phyloP scores from a whole-genome alignment of 805 yeast species.

The Candida ortonii region DNA sequence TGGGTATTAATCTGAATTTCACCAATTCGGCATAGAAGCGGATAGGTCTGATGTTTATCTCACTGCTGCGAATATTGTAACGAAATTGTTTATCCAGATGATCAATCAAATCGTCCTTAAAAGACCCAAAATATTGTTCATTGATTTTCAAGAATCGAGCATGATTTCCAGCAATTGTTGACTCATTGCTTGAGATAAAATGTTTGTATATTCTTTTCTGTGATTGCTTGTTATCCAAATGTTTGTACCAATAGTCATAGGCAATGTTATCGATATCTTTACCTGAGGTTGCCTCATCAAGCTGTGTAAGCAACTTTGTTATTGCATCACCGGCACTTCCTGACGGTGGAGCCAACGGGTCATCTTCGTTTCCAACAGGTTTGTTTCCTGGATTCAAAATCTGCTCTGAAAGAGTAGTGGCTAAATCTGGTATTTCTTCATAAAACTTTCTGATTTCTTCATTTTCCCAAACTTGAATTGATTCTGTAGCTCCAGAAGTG shows the following conservation, averaged over 20 bases:
- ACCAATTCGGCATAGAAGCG: constrained; percentile 70
- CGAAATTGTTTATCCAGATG: constrained; percentile 60
- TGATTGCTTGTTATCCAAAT: constrained; percentile 70
- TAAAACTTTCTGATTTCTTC: constrained; percentile 66
- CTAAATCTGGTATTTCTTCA: constrained; percentile 47
- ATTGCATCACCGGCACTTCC: constrained; percentile 16
- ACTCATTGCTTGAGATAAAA: constrained; percentile 47
- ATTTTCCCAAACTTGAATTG: constrained; percentile 53
- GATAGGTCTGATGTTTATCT: constrained; percentile 53
- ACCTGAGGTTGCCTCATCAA: constrained; percentile 40
- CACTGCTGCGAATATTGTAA: constrained; percentile 53
- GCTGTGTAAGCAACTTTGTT: constrained; percentile 12
- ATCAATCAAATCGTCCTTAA: constrained; percentile 50
- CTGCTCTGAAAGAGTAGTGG: constrained; percentile 32
- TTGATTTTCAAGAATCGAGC: constrained; percentile 70
- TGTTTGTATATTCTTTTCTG: constrained; percentile 56
- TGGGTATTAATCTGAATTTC: constrained; percentile 71
- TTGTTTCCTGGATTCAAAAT: constrained; percentile 17
- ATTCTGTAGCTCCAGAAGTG: constrained; percentile 9
- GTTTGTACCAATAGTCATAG: constrained; percentile 44
- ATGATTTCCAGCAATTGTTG: constrained; percentile 47
- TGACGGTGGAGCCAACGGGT: not conserved
- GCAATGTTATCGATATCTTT: constrained; percentile 50
- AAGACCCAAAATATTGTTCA: constrained; percentile 43
- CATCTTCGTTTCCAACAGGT: constrained; percentile 1